These are phyloP conservation scores for Termitomyces sp. DNA, from an alignment of 768 basidiomycete species.

Conservation along the genomic window DNA sequence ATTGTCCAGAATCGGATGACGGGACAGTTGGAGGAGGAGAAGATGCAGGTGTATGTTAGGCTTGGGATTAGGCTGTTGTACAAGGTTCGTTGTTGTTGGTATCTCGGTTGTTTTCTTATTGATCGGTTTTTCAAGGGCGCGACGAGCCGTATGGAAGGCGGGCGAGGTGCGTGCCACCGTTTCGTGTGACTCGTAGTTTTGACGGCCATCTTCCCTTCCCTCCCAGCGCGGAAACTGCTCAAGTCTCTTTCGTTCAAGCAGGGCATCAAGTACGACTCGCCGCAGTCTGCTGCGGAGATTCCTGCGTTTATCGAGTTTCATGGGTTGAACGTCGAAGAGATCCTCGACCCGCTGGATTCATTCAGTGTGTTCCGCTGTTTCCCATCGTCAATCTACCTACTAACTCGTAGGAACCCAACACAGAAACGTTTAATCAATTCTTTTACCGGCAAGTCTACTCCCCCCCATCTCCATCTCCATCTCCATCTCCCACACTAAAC, in stretches of 20 bases:
- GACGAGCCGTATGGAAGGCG: slow-evolving; percentile 84
- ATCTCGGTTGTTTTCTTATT: too few relatives aligned
- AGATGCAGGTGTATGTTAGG: slow-evolving; percentile 93
- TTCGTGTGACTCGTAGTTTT: neutral
- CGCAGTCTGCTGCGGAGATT: slow-evolving; percentile 81
- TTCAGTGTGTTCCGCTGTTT: slow-evolving; percentile 55
- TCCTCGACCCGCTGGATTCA: slow-evolving; percentile 73
- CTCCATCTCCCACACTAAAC: slow-evolving; percentile 6
- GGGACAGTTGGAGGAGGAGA: slow-evolving; percentile 93
- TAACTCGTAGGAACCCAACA: slow-evolving; percentile 2
- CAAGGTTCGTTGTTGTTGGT: slow-evolving; percentile 39
- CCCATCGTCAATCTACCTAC: neutral
- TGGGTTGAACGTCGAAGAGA: slow-evolving; percentile 75
- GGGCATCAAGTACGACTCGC: slow-evolving; percentile 87
- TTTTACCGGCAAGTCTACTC: slow-evolving; percentile 57
- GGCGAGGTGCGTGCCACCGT: slow-evolving; percentile 49
- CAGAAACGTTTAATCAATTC: slow-evolving; percentile 92
- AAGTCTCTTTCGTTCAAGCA: slow-evolving; percentile 92
- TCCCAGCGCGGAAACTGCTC: slow-evolving; percentile 66
- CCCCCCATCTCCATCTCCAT: too few relatives aligned
- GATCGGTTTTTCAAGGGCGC: slow-evolving; percentile 45
- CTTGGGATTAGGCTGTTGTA: slow-evolving; percentile 91
- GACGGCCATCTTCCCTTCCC: neutral
- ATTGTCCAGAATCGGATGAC: slow-evolving; percentile 93
- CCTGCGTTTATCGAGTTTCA: slow-evolving; percentile 88